Base-by-base conservation (phyloP, 805 yeast species). In the Ogataea methanolica region DNA sequence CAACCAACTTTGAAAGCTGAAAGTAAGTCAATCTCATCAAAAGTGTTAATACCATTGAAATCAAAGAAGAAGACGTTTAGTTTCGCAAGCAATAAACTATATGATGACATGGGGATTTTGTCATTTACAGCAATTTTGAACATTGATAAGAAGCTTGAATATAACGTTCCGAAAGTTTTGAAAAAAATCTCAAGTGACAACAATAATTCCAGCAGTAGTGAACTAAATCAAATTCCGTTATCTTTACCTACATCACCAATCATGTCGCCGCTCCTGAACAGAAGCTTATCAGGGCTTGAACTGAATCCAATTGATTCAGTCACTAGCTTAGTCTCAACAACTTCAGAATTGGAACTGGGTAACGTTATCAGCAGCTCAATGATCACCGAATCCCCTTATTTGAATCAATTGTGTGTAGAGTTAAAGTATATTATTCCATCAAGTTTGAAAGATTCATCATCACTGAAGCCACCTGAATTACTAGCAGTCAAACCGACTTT, bases 161-260 rank as follows among this genome's bases (percentile, higher is more conserved):
- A 57, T 34, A 41, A 52, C n/a, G 38, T 54, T 4, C 60, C 63
- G 23, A 51, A 47, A 34, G 48, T 52, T 7, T 44, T 58, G 35
- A 44, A 47, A 36, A 57, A 54, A 44, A 33, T 57, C 21, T 45
- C 57, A 2, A 33, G 47, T 6, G 38, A 40, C 9, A 40, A 36
- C 16, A 40, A 33, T 21, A 31, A 35, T 14, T 22, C 38, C 5
- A 11, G 6, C 14, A 15, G 31, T 15, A 15, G 14, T 19, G 44
- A 41, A 9, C 36, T 17, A 22, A 37, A 40, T 9, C 46, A 41
- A n/a, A 40, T 46, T 15, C 50, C 54, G 11, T 40, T 45, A 12
- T 44, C 44, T 15, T 46, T 53, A 4, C 22, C 48, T 23, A 31
- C 50, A 12, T 44, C 54, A 6, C 57, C 57, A 2, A 44, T 49